Percentiles rank a stretch among this genome's conserved stretches.
Evolutionary conservation across 1,284 basidiomycete genomes (phyloP).

Genomic region (Volvariella surrecta): DNA sequence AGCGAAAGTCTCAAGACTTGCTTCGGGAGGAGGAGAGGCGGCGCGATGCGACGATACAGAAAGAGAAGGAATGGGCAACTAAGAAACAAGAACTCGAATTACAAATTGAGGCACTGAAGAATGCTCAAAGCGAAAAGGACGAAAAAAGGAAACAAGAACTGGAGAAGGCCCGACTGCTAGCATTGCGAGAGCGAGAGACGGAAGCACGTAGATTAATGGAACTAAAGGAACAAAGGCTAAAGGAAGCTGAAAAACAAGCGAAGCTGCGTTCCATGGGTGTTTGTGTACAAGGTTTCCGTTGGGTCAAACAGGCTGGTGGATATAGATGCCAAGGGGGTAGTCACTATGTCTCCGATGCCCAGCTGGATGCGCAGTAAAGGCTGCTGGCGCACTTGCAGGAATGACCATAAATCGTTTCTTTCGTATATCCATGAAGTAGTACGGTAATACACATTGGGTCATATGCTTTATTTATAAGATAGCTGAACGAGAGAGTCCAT

Average conservation of each 20-base stretch:
- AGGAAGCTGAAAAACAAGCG: constrained; percentile 34
- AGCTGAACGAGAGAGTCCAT: no score
- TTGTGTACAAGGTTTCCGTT: constrained; percentile 41
- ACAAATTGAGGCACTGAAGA: constrained; percentile 11
- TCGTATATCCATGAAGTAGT: no score
- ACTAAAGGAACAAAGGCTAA: constrained; percentile 24
- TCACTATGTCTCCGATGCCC: constrained; percentile 30
- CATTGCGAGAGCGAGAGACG: constrained; percentile 17
- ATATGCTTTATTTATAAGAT: no score
- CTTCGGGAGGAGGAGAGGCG: constrained; percentile 10
- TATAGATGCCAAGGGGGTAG: constrained; percentile 49
- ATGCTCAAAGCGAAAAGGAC: no score
- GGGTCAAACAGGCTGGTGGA: constrained; percentile 36
- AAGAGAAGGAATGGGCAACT: constrained; percentile 11
- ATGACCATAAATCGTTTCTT: background rate
- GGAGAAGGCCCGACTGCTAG: constrained; percentile 17
- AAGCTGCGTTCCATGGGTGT: constrained; percentile 42
- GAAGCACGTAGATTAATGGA: constrained; percentile 19
- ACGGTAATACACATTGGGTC: no score
- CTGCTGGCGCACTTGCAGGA: background rate
- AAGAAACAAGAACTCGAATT: constrained; percentile 10
- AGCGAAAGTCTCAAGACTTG: constrained; percentile 14
- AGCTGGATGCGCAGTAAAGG: background rate
- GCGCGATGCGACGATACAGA: no score
- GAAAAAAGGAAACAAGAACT: constrained; percentile 15